Conservation (phyloP, 768 basidiomycete genomes). For the Dendrothele bispora region DNA sequence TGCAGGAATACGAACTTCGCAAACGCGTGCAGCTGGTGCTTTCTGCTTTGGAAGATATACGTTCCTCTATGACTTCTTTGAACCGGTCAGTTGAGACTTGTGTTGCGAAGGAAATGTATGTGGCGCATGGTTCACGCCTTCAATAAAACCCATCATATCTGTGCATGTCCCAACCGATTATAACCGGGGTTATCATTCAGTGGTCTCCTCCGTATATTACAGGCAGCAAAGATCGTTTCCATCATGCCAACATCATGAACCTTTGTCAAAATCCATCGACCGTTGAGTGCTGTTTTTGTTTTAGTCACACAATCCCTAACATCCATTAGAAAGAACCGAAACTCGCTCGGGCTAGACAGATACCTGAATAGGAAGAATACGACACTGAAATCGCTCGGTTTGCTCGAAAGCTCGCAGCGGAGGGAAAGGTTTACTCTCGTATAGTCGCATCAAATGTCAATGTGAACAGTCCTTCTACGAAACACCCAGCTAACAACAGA, state of each 20-base stretch:
- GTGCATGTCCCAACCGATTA: no score
- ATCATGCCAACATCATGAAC: constrained; percentile 89
- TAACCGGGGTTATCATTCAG: no score
- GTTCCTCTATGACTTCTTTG: constrained; percentile 32
- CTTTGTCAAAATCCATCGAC: constrained; percentile 96
- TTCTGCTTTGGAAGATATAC: constrained; percentile 58
- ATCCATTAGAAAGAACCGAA: constrained; percentile 99
- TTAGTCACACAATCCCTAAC: not conserved
- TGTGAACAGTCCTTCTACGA: no score
- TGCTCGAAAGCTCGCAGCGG: constrained; percentile 66
- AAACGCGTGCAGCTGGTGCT: constrained; percentile 72
- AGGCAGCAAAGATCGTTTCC: constrained; percentile 82
- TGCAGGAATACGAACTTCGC: constrained; percentile 73
- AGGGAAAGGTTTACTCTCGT: constrained; percentile 67
- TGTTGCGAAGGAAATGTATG: no score
- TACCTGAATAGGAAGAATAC: constrained; percentile 97
- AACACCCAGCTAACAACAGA: no score
- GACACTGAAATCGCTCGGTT: constrained; percentile 89
- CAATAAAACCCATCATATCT: constrained; percentile 59
- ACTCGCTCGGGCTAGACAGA: constrained; percentile 86
- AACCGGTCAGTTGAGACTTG: constrained; percentile 42
- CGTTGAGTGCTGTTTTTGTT: constrained; percentile 41
- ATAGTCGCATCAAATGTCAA: constrained; percentile 70
- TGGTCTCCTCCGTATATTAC: constrained; percentile 58
- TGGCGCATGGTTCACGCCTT: no score